A percentile compares a stretch with the other conserved stretches of the same genome.
phyloP scores from a whole-genome alignment of 768 basidiomycete species.

The Pholiota microspora region DNA sequence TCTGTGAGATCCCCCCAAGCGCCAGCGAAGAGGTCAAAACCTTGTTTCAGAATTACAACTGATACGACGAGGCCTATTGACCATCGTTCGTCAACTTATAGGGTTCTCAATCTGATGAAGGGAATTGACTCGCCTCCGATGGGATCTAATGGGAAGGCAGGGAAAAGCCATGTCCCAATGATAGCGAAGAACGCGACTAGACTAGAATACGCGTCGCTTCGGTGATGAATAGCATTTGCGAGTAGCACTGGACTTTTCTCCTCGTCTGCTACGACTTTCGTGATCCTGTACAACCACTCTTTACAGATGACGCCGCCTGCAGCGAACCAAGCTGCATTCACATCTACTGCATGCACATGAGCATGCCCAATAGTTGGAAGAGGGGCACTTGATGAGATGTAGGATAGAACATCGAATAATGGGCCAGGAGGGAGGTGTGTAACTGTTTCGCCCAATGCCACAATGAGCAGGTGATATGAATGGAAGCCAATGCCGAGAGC shows the following conservation, averaged over 20 bases:
- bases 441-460: conserved; percentile 66
- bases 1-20: conserved; percentile 85
- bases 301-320: conserved; percentile 76
- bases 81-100: not conserved
- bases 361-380: conserved; percentile 53
- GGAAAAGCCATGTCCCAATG: conserved; percentile 83
- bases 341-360: conserved; percentile 69
- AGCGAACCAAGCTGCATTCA: conserved; percentile 98
- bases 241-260: conserved; percentile 89
- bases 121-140: conserved; percentile 68
- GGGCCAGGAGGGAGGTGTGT: conserved; percentile 62
- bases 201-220: conserved; percentile 96
- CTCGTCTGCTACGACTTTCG: conserved; percentile 85
- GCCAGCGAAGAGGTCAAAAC: conserved; percentile 59
- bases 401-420: conserved; percentile 60
- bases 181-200: conserved; percentile 91
- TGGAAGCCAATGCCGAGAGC: conserved; percentile 87
- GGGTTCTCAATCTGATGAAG: not conserved
- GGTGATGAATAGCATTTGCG: conserved; percentile 97
- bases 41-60: conserved; percentile 82
- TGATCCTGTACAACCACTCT: conserved; percentile 91
- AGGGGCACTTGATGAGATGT: conserved; percentile 53
- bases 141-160: conserved; percentile 87
- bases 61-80: conserved; percentile 81
- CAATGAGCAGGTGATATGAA: conserved; percentile 80